phyloP scores from a whole-genome alignment of 75 land plant species.

The Larix kaempferi region DNA sequence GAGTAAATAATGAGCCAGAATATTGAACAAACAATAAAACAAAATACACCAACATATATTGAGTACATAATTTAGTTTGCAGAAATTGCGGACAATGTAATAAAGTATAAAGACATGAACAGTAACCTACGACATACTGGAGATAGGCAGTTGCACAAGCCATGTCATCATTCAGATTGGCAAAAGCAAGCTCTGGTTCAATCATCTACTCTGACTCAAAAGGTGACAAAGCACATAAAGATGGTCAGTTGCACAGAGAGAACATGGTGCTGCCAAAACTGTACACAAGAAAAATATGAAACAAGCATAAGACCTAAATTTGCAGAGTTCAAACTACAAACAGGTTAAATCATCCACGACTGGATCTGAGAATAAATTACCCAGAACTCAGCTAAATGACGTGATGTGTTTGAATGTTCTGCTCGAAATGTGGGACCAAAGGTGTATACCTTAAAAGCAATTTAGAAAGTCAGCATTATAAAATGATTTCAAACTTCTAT shows the following conservation, averaged over 20 bases:
- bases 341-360: constrained; percentile 2
- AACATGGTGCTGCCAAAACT: not conserved
- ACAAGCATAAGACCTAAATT: not conserved
- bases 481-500: too few relatives aligned
- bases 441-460: constrained; percentile 74
- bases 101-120: constrained; percentile 10
- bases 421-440: constrained; percentile 99
- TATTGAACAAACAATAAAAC: not conserved
- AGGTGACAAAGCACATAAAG: not conserved
- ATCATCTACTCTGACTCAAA: constrained; percentile 69
- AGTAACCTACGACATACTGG: constrained; percentile 97
- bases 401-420: constrained; percentile 89
- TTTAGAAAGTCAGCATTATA: too few relatives aligned
- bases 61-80: not conserved
- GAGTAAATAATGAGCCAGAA: not conserved
- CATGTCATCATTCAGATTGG: constrained; percentile 95
- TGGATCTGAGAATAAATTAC: constrained; percentile 27
- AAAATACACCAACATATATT: not conserved
- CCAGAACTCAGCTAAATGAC: constrained; percentile 98
- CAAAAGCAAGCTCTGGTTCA: constrained; percentile 99
- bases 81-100: not conserved
- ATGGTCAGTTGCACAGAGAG: not conserved
- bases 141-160: constrained; percentile 98
- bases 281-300: not conserved
- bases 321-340: not conserved